Percentiles rank a stretch among this genome's conserved stretches.
Evolutionary conservation across 2,329 filamentous ascomycete species (phyloP).

Genomic region (Cercospora sp.): DNA sequence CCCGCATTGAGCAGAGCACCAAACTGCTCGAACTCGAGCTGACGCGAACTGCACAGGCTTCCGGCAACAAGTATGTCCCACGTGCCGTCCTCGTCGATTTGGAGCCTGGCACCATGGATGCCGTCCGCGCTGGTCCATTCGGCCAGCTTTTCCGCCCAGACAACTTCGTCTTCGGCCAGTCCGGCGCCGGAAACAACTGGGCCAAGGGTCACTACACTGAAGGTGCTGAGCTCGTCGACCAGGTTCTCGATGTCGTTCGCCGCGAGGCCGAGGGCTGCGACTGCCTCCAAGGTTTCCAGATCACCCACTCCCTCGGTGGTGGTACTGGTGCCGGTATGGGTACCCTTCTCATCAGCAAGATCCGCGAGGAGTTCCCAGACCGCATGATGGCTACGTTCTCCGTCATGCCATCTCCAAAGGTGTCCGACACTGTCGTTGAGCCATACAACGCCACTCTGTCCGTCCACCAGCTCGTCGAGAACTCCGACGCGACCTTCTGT

Average conservation of each 20-base stretch:
- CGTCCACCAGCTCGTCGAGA: slow-evolving; percentile 98
- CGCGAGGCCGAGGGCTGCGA: slow-evolving; percentile 98
- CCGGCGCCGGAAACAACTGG: slow-evolving; percentile 99
- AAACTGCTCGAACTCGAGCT: slow-evolving; percentile 30
- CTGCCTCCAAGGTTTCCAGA: slow-evolving; percentile 99
- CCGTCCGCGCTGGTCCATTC: slow-evolving; percentile 95
- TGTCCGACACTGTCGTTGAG: slow-evolving; percentile 99
- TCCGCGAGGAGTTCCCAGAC: slow-evolving; percentile 99
- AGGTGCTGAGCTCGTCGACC: slow-evolving; percentile 97
- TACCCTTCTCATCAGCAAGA: slow-evolving; percentile 99
- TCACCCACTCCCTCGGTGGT: slow-evolving; percentile 99
- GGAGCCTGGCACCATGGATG: slow-evolving; percentile 99
- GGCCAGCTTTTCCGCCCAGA: slow-evolving; percentile 99
- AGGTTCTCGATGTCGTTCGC: slow-evolving; percentile 96
- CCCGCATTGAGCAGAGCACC: slow-evolving; percentile 12
- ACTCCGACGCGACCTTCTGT: slow-evolving; percentile 99
- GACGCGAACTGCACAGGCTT: slow-evolving; percentile 62
- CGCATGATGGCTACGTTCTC: slow-evolving; percentile 99
- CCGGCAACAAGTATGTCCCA: slow-evolving; percentile 98
- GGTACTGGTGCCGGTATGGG: slow-evolving; percentile 99
- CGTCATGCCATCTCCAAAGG: slow-evolving; percentile 97
- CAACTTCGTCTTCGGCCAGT: slow-evolving; percentile 99
- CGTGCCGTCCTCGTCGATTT: slow-evolving; percentile 99
- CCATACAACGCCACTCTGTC: slow-evolving; percentile 99
- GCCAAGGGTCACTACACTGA: slow-evolving; percentile 99